Percentiles rank a stretch among this genome's conserved stretches.
Conservation (phyloP, 1,139 yeast species). For the Meyerozyma elateridarum region DNA sequence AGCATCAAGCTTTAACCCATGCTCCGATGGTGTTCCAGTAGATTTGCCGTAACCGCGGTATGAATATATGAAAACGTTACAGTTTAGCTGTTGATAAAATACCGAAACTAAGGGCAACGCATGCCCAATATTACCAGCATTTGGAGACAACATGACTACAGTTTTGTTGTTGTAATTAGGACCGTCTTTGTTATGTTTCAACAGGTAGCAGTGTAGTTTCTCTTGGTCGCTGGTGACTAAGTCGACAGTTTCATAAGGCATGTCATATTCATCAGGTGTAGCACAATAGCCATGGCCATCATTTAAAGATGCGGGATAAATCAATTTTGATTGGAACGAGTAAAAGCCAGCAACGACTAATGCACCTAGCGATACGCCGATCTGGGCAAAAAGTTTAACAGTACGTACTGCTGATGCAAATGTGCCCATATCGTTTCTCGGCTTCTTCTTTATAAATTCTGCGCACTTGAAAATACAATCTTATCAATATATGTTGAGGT, state of each 20-base stretch:
- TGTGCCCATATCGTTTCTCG: too few species aligned
- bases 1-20: constrained; percentile 81
- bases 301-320: constrained; percentile 80
- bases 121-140: constrained; percentile 96
- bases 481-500: constrained; percentile 14
- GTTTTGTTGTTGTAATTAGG: constrained; percentile 57
- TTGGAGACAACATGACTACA: constrained; percentile 76
- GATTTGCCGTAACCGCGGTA: constrained; percentile 92
- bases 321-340: constrained; percentile 60
- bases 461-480: too few species aligned
- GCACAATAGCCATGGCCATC: constrained; percentile 74
- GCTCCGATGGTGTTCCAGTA: constrained; percentile 72
- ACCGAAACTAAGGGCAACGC: constrained; percentile 77
- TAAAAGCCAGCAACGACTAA: constrained; percentile 54
- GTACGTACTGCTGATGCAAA: too few species aligned
- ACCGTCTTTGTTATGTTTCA: constrained; percentile 42
- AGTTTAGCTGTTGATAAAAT: constrained; percentile 59
- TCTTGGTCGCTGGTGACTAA: constrained; percentile 68
- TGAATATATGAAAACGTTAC: constrained; percentile 81
- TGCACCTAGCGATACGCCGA: constrained; percentile 33
- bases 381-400: constrained; percentile 13
- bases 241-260: constrained; percentile 57
- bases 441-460: too few species aligned
- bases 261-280: constrained; percentile 67
- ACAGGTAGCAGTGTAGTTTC: constrained; percentile 37